Conservation (phyloP, 768 basidiomycete species). For the Lactarius vividus region DNA sequence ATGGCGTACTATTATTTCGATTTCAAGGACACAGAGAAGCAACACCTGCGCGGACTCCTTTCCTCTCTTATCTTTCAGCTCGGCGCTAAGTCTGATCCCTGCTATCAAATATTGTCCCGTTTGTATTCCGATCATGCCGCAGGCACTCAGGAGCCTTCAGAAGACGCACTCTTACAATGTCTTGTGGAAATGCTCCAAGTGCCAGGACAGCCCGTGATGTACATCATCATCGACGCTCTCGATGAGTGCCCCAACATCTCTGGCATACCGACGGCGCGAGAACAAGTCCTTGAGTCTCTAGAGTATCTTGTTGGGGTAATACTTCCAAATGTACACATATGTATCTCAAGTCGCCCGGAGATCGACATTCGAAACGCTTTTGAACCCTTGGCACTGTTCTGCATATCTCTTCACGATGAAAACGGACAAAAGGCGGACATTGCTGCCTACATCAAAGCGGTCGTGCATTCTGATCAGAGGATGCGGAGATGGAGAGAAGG, state of each 20-base stretch:
- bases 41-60: not conserved
- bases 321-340: not conserved
- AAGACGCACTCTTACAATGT: not conserved
- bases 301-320: not conserved
- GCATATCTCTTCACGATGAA: constrained; percentile 3
- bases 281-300: not conserved
- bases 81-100: not conserved
- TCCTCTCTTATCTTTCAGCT: constrained; percentile 9
- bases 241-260: constrained; percentile 4
- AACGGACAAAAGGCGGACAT: constrained; percentile 1
- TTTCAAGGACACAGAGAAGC: constrained; percentile 10
- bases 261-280: not conserved
- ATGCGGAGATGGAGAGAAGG: not conserved
- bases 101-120: not conserved
- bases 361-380: not conserved
- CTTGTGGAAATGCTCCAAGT: not conserved
- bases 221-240: not conserved
- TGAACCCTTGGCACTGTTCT: not conserved
- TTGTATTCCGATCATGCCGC: not conserved
- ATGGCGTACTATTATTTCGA: constrained; percentile 14
- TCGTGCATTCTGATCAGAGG: not conserved
- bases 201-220: not conserved
- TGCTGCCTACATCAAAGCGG: not conserved
- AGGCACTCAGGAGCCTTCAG: not conserved
- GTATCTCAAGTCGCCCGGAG: constrained; percentile 5